Evolutionary conservation across 1,284 basidiomycete species (phyloP), one percentile per base, ranked within the genome.

Genomic region (Lentinula novae-zelandiae): DNA sequence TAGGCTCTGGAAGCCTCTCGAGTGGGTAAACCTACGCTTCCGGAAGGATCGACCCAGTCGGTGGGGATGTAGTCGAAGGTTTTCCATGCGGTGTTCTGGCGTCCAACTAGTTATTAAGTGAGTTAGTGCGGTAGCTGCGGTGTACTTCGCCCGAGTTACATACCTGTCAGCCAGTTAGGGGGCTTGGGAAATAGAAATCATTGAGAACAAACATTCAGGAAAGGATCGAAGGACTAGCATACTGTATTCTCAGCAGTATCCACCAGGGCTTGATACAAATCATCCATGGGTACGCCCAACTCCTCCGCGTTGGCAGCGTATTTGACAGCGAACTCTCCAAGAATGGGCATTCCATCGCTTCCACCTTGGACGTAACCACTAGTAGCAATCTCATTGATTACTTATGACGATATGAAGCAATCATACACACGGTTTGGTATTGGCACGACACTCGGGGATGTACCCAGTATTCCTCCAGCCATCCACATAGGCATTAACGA

Each of bases 21-120:
- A 1, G 80, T 82, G 6, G 77, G 71, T 8, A 82, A 67, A 1
- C 80, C 80, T 4, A 72, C 75, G 8, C 78, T 71, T 20, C 79
- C 79, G 20, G 75, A 77, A 2, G 79, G 79, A 62, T 82, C 78
- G 2, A 69, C 71, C 76, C 79, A 81, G 50, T 74, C 71, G 0
- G 79, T 80, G 9, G 80, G 80, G 39, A 82, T 79, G 60, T 77
- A 81, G 10, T 73, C 76, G 61, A 81, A 81, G 31, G 67, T 71
- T 61, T 75, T 81, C 80, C 80, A 81, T 10, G 78, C 80, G 0
- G 78, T 81, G 63, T 81, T 82, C 65, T 81, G 78, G 31, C 80
- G 69, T 6, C 80, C 80, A 38, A 80, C 77, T 77, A 60, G 40
- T 5, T 15, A 2, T 52, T 48, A n/a, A 38, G 48, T 39, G 57